Evolutionary conservation across 106 monocot genomes (phyloP), one percentile per base, ranked within the genome.

Genomic region (Iris macrosiphon): DNA sequence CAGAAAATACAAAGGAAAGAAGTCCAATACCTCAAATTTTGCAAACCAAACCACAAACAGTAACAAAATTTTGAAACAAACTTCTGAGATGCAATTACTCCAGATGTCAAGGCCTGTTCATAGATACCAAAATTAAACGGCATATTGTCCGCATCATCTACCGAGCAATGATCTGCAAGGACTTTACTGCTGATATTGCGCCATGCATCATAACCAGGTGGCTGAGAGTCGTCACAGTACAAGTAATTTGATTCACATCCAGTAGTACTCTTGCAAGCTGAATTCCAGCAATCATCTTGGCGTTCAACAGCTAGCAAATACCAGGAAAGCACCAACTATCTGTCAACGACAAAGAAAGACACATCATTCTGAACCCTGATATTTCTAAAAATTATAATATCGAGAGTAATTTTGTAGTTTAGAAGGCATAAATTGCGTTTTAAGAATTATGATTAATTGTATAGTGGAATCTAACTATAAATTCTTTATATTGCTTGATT

Each of bases 321-420:
- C 93, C 93, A 93, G 53, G n/a, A 84, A 81, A 49, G 93, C 76
- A 53, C 93, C 93, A 46, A 88, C 84, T 35, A 81, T 76, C 93
- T 93, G 81, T 25, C 43, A 57, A 52, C 18, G 59, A 19, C 24
- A 2, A 31, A 7, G 10, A 57, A 7, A 17, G 25, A 7, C n/a
- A n/a, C n/a, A n/a, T n/a, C n/a, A n/a, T n/a, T n/a, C n/a, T n/a
- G n/a, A n/a, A n/a, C n/a, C n/a, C n/a, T n/a, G n/a, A n/a, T n/a
- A n/a, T n/a, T n/a, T n/a, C n/a, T n/a, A n/a, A n/a, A n/a, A n/a
- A n/a, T n/a, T n/a, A n/a, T n/a, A n/a, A n/a, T n/a, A n/a, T n/a
- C n/a, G n/a, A n/a, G n/a, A n/a, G n/a, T n/a, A n/a, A n/a, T n/a
- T n/a, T n/a, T n/a, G n/a, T n/a, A n/a, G n/a, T n/a, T n/a, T n/a